Base-by-base conservation (phyloP, 148 eudicot genomes). In the Rhododendron ovatum region DNA sequence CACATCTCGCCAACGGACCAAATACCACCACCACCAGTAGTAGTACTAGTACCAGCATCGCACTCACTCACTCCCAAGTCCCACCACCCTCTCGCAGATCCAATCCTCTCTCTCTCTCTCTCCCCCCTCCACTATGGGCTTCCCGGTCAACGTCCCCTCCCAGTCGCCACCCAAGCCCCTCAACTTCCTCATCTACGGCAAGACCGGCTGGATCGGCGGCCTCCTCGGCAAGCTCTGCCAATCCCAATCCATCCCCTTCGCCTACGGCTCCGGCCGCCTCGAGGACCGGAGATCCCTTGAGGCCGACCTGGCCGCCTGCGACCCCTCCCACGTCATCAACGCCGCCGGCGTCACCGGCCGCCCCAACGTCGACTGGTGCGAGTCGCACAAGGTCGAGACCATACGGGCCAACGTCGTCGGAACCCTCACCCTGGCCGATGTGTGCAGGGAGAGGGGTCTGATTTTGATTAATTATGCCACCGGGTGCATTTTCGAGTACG, bases 281-380 rank as follows among this genome's bases (percentile, higher is more conserved):
- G 93, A 95, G 87, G 88, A 93, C 91, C 93, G 96, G 5, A 30
- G 59, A 10, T 89, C 93, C 26, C 81, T 95, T 9, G 90, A 89
- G 20, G 79, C 91, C 43, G 98, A 95, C 90, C 41, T 95, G 17
- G 87, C 89, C 35, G 59, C 87, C 20, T 86, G 83, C 45, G 55
- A 87, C 5, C 98, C 98, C n/a, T 94, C 92, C 82, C 98, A 95
- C 48, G 98, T 95, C 24, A 93, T 95, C 90, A 95, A 95, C 88
- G 98, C 98, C 20, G 98, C 96, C 24, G 98, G 98, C 0, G 96
- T 95, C n/a, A 93, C 98, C 39, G 98, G 96, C 67, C 93, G 98
- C 1, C 98, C 98, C 22, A 95, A 95, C 59, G 98, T 93, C 63
- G 98, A 94, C 85, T 94, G 98, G 95, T 94, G 96, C 80, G 98